phyloP scores from a whole-genome alignment of 78 protist genomes.

The Dictyostelium brefeldianum region DNA sequence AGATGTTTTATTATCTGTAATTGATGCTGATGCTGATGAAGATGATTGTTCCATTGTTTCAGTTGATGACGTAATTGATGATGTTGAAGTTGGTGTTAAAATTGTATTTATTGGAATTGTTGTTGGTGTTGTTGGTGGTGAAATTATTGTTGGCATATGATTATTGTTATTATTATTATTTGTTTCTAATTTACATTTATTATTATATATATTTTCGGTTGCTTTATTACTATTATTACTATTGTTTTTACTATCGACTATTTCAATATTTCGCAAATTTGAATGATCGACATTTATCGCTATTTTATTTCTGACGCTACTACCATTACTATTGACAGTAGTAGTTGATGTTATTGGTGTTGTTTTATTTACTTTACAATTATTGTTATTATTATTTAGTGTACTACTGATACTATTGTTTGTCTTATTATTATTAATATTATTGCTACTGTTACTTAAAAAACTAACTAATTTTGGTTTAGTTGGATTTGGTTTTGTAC shows the following conservation, averaged over 20 bases:
- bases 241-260: neutral
- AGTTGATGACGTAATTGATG: too few species aligned
- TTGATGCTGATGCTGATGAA: neutral
- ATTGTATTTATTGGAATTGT: neutral
- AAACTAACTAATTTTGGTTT: slow-evolving; percentile 7
- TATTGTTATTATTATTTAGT: slow-evolving; percentile 1
- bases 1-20: neutral
- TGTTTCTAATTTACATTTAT: neutral
- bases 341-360: neutral
- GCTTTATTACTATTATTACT: neutral
- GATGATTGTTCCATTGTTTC: neutral
- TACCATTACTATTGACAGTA: neutral
- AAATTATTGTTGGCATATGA: neutral
- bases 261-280: slow-evolving; percentile 9
- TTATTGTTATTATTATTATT: too few species aligned
- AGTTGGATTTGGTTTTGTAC: neutral
- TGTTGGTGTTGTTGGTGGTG: neutral
- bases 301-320: slow-evolving; percentile 7
- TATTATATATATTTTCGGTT: slow-evolving; percentile 1
- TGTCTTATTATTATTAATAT: neutral
- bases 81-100: too few species aligned
- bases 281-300: slow-evolving; percentile 1
- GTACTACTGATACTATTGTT: neutral
- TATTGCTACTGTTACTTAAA: neutral
- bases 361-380: slow-evolving; percentile 11